A percentile compares a stretch with the other conserved stretches of the same genome.
Conservation (phyloP, 768 basidiomycete species). For the Xerocomellus chrysenteron region DNA sequence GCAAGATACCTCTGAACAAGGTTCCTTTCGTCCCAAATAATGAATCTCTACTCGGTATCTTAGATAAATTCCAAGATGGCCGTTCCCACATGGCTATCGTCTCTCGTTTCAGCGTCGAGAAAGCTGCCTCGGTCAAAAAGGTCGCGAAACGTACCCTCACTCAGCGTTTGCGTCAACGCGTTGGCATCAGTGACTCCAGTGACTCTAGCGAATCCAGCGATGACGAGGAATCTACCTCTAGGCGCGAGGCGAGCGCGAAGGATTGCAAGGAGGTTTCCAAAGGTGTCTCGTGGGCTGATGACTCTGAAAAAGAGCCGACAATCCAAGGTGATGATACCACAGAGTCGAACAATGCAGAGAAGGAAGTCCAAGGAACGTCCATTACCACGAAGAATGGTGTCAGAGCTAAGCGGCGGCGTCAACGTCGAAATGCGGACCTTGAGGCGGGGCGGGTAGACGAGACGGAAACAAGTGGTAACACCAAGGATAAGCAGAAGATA, state of each 20-base stretch:
- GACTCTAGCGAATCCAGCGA: conserved; percentile 49
- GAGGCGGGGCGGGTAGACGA: conserved; percentile 23
- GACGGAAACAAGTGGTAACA: conserved; percentile 11
- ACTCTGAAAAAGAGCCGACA: conserved; percentile 32
- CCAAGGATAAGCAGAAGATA: conserved; percentile 26
- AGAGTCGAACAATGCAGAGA: conserved; percentile 19
- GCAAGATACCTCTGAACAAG: conserved; percentile 81
- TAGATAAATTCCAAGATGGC: conserved; percentile 89
- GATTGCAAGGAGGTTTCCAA: conserved; percentile 25
- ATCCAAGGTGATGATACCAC: conserved; percentile 23
- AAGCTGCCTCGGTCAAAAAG: conserved; percentile 79
- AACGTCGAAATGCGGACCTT: conserved; percentile 19
- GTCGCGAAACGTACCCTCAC: conserved; percentile 79
- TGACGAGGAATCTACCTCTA: conserved; percentile 34
- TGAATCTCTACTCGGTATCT: conserved; percentile 77
- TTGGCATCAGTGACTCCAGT: conserved; percentile 69
- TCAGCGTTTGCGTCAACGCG: conserved; percentile 70
- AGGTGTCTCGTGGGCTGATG: conserved; percentile 34
- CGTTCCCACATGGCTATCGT: conserved; percentile 92
- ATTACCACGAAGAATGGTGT: conserved; percentile 14
- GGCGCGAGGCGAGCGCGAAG: conserved; percentile 15
- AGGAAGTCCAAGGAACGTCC: conserved; percentile 12
- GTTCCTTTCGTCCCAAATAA: conserved; percentile 86
- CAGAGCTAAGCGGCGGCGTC: conserved; percentile 12
- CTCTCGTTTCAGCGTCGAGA: conserved; percentile 68